Percentiles rank a stretch among this genome's conserved stretches.
phyloP scores from a whole-genome alignment of 73 alveolate species.

The Paramecium tetraurelia region DNA sequence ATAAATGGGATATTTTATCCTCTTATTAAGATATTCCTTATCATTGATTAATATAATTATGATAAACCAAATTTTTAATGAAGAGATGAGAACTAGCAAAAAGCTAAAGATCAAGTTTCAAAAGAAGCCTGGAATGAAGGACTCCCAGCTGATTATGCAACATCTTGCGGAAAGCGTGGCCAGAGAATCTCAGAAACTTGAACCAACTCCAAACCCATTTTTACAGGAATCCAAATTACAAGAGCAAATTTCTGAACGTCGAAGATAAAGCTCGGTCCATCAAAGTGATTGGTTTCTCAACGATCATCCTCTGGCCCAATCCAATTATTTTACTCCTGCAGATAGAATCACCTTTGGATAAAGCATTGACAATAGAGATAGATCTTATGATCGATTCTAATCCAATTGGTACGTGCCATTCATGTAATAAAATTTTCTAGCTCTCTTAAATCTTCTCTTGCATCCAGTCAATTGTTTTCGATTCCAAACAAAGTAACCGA shows the following conservation, averaged over 20 bases:
- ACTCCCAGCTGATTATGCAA: neutral
- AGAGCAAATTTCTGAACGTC: neutral
- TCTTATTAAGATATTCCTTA: neutral
- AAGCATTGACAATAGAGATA: neutral
- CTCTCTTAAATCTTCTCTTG: neutral
- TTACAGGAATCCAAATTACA: neutral
- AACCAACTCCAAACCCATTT: neutral
- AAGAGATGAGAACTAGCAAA: neutral
- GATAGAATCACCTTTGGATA: neutral
- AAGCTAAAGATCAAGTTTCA: neutral
- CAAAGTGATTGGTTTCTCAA: neutral
- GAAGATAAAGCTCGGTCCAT: neutral
- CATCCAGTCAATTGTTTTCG: neutral
- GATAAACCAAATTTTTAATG: neutral
- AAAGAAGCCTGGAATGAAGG: slow-evolving; percentile 14
- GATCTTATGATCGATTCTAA: neutral
- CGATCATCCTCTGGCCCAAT: neutral
- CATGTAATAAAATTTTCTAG: neutral
- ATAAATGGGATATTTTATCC: slow-evolving; percentile 27
- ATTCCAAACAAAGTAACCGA: neutral
- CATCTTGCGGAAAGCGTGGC: neutral
- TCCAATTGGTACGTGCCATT: neutral
- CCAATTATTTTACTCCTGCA: neutral
- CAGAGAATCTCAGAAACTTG: neutral
- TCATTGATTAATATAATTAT: neutral